Percentiles rank a stretch among this genome's conserved stretches.
These are phyloP conservation scores for Platismatia glauca DNA, from an alignment of 495 filamentous ascomycete species.

Conservation along the genomic window DNA sequence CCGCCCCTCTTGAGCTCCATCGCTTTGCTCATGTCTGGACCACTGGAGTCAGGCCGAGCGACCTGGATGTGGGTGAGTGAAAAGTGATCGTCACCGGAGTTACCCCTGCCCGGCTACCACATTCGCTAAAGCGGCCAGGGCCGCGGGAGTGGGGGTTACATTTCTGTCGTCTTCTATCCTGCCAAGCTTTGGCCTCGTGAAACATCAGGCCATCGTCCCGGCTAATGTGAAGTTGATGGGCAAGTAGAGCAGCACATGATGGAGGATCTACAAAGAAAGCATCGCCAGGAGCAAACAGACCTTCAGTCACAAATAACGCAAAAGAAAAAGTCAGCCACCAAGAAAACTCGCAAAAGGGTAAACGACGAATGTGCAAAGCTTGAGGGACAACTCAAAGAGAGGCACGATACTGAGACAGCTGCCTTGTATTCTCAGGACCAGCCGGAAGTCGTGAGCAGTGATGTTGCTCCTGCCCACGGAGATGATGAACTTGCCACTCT, in stretches of 20 bases:
- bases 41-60: too few relatives aligned
- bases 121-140: too few relatives aligned
- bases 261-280: conserved; percentile 68
- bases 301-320: conserved; percentile 75
- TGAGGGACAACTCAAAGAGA: conserved; percentile 57
- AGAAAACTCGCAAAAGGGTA: conserved; percentile 87
- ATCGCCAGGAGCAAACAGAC: conserved; percentile 83
- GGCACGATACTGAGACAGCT: conserved; percentile 57
- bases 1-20: too few relatives aligned
- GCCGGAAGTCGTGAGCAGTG: conserved; percentile 20
- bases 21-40: too few relatives aligned
- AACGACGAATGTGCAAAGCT: conserved; percentile 74
- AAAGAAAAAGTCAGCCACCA: conserved; percentile 92
- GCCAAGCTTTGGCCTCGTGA: too few relatives aligned
- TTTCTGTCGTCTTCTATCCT: too few relatives aligned
- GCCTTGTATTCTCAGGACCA: conserved; percentile 38
- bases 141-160: too few relatives aligned
- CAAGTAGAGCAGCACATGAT: conserved; percentile 27
- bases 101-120: too few relatives aligned
- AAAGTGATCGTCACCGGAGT: too few relatives aligned
- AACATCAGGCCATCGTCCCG: too few relatives aligned
- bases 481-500: not conserved
- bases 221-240: not conserved
- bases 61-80: too few relatives aligned
- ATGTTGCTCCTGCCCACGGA: conserved; percentile 11